These are phyloP conservation scores for Sarcodon aspratus DNA, from an alignment of 768 basidiomycete genomes.

Conservation along the genomic window DNA sequence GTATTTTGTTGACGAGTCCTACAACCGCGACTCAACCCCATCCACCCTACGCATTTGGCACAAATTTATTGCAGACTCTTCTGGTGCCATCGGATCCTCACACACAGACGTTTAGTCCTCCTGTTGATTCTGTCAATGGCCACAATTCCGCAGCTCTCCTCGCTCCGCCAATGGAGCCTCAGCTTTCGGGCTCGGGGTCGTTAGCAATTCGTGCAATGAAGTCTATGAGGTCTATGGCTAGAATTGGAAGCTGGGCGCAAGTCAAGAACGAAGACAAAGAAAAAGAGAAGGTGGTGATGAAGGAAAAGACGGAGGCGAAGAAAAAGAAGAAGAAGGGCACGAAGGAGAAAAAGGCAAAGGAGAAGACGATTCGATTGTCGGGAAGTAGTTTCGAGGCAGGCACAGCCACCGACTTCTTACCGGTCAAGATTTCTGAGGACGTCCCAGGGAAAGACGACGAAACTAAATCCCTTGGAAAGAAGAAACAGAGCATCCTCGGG, in stretches of 20 bases:
- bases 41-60: conserved; percentile 7
- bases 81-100: neutral
- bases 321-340: conserved; percentile 15
- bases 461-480: conserved; percentile 30
- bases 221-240: conserved; percentile 59
- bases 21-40: conserved; percentile 8
- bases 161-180: conserved; percentile 6
- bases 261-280: conserved; percentile 21
- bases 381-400: conserved; percentile 63
- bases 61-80: conserved; percentile 8
- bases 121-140: neutral
- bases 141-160: neutral
- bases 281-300: conserved; percentile 24
- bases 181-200: conserved; percentile 31
- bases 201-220: conserved; percentile 74
- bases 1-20: conserved; percentile 21
- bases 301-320: conserved; percentile 23
- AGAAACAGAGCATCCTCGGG: conserved; percentile 53
- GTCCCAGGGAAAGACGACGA: conserved; percentile 10
- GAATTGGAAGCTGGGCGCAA: conserved; percentile 65
- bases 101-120: neutral
- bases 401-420: conserved; percentile 25
- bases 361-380: conserved; percentile 29
- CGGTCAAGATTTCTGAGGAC: conserved; percentile 3
- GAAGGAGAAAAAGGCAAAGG: conserved; percentile 16